Base-by-base conservation (phyloP, 2,329 filamentous ascomycete species). In the Venturia asperata region DNA sequence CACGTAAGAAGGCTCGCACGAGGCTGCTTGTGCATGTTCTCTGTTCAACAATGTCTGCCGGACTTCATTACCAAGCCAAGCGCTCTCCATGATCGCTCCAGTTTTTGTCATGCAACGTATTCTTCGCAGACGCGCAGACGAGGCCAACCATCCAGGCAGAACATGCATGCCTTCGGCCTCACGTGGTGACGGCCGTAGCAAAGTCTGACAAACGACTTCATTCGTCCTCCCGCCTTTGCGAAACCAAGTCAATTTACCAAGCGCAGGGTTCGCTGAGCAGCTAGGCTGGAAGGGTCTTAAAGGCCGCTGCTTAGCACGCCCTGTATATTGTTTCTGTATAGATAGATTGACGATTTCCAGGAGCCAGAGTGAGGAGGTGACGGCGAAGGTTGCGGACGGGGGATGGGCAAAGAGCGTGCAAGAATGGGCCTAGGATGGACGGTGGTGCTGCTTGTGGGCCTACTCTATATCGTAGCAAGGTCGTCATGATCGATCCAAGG, bases 261-360 rank as follows among this genome's bases (percentile, higher is more conserved):
- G 30, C 0, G 30, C 52, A 58, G 52, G 52, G 52, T 37, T 58
- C 1, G 3, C 9, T 4, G 15, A 21, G 27, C 15, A 5, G 52
- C 52, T 58, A 58, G 52, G 30, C 52, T 58, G 52, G 52, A 58
- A n/a, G 4, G 30, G 17, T 37, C 7, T 27, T 58, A 58, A 37
- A 19, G 27, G 3, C 52, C 52, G 52, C 52, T 30, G 27, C 7
- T n/a, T 58, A 58, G 52, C 30, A 27, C 27, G 52, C 30, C 52
- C 52, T 58, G 52, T 58, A 58, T 37, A 58, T 58, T 58, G 30
- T n/a, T 37, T n/a, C 52, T 37, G 52, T 58, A 58, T 58, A 37
- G 52, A 58, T 58, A 58, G 52, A 58, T 58, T 58, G 52, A 58
- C 52, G 52, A 27, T 37, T 27, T 37, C 47, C 15, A 52, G 47